Percentiles rank a stretch among this genome's conserved stretches.
phyloP scores from a whole-genome alignment of 805 yeast species.

The Hanseniaspora taiwanica region DNA sequence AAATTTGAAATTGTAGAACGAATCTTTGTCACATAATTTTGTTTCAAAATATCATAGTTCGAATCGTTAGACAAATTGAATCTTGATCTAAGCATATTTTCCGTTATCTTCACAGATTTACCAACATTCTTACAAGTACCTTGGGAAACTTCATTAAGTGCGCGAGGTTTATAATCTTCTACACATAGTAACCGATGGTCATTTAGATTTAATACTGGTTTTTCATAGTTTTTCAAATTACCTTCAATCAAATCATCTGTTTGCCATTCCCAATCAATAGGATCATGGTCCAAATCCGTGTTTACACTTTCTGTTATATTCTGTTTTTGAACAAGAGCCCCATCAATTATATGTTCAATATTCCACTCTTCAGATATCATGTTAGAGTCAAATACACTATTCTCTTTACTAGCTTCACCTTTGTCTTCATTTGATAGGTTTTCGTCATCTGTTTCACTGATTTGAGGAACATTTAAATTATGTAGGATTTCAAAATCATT shows the following conservation, averaged over 20 bases:
- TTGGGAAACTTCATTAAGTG: no score
- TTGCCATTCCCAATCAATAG: conserved; percentile 21
- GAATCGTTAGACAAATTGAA: conserved; percentile 83
- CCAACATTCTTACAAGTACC: no score
- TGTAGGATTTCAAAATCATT: conserved; percentile 14
- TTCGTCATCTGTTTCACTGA: conserved; percentile 7
- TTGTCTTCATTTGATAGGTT: conserved; percentile 2
- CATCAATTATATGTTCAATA: conserved; percentile 47
- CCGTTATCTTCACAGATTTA: conserved; percentile 20
- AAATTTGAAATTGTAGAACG: conserved; percentile 87
- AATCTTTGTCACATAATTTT: conserved; percentile 80
- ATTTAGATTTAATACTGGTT: conserved; percentile 55
- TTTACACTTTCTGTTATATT: conserved; percentile 1
- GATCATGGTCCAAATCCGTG: conserved; percentile 6
- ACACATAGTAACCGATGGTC: conserved; percentile 65
- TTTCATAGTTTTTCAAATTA: conserved; percentile 21
- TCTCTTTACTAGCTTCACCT: background rate
- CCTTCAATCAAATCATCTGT: conserved; percentile 70
- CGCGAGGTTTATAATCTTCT: conserved; percentile 10
- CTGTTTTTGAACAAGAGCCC: conserved; percentile 10
- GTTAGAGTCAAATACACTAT: background rate
- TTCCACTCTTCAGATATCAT: conserved; percentile 72
- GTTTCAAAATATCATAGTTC: conserved; percentile 69
- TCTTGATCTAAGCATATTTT: conserved; percentile 31
- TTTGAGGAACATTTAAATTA: conserved; percentile 1